phyloP scores from a whole-genome alignment of 2,329 filamentous ascomycete species.

The Aspergillus ibericus region DNA sequence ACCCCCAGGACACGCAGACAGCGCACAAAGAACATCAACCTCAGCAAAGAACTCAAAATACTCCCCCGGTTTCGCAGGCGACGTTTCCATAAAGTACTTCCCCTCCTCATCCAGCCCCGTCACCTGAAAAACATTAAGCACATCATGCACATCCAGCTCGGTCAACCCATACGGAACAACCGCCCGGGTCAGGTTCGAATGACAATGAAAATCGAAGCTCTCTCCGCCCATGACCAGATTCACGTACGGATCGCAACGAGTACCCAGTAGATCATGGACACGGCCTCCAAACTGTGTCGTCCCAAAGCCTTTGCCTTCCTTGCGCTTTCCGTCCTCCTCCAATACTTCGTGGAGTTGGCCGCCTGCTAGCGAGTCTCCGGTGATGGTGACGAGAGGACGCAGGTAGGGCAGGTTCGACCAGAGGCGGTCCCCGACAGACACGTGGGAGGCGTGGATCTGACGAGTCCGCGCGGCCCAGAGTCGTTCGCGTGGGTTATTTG shows the following conservation, averaged over 20 bases:
- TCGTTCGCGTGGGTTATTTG: constrained; percentile 71
- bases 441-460: constrained; percentile 75
- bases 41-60: constrained; percentile 79
- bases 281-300: constrained; percentile 59
- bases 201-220: constrained; percentile 78
- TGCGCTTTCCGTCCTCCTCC: constrained; percentile 35
- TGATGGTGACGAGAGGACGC: constrained; percentile 70
- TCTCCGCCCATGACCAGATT: constrained; percentile 70
- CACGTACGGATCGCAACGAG: constrained; percentile 82
- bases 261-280: constrained; percentile 78
- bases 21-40: constrained; percentile 67
- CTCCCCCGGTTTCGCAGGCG: constrained; percentile 47
- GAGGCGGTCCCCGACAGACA: constrained; percentile 69
- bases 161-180: constrained; percentile 66
- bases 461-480: constrained; percentile 81
- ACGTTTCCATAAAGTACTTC: constrained; percentile 69
- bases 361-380: constrained; percentile 61
- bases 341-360: constrained; percentile 39
- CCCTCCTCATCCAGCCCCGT: constrained; percentile 72
- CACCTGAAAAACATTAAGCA: constrained; percentile 83
- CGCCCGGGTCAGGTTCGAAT: constrained; percentile 75
- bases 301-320: constrained; percentile 34
- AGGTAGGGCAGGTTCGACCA: constrained; percentile 79
- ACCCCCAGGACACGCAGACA: constrained; percentile 72
- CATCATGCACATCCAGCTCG: constrained; percentile 78